Evolutionary conservation across 2,329 filamentous ascomycete species (phyloP), one percentile per base, ranked within the genome.

Genomic region (Nemania diffusa): DNA sequence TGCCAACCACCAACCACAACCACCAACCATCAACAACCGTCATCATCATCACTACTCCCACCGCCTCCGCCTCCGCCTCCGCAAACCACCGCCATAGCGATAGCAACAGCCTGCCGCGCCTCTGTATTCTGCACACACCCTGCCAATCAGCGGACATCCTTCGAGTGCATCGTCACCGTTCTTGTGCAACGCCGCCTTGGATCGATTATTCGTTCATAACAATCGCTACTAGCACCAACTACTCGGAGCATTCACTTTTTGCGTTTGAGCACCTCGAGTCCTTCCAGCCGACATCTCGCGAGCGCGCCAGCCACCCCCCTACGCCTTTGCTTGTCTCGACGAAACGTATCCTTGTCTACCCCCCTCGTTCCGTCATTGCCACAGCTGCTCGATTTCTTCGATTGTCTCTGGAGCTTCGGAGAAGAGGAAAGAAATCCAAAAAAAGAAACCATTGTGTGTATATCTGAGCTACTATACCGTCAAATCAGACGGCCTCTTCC

Each of bases 371-470:
- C 29, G 27, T 60, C 55, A 17, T 42, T 62, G 22, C 64, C 59
- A 60, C 44, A 29, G 51, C 58, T 56, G 57, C 57, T 68, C 50
- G 55, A 59, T 57, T 17, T 52, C 20, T 24, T 62, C 50, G 53
- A 57, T 62, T 62, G 48, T 58, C 20, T 68, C 50, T 64, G 55
- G 59, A 60, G 57, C 57, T 62, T 55, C 57, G 62, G 53, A 26
- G 29, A 51, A 62, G n/a, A 32, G 32, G 15, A 22, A 37, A 44
- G 61, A 62, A 37, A 32, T 27, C 32, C 17, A 52, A 48, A 51
- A 59, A 50, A 52, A 57, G 17, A 57, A 22, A 40, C 17, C n/a
- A 29, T 58, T 42, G 34, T 59, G 50, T 62, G 57, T 57, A 42
- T 62, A 50, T 32, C 50, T 58, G 64, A 64, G 46, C 60, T 57